Conservation (phyloP, 148 eudicot species). For the Pharnaceum exiguum region DNA sequence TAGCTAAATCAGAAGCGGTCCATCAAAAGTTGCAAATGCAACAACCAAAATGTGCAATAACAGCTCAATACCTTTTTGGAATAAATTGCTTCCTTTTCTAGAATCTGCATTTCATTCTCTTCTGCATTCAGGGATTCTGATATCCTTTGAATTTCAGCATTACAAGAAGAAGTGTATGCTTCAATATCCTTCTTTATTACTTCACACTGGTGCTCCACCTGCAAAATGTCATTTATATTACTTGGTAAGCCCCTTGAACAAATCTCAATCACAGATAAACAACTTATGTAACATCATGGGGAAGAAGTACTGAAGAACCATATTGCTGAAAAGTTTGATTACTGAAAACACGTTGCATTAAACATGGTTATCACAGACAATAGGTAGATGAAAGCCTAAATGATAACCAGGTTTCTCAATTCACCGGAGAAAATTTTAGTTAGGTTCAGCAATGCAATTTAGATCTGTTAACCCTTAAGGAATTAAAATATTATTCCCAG, state of each 20-base stretch:
- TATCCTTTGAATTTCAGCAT: slow-evolving; percentile 55
- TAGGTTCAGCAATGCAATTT: too few relatives aligned
- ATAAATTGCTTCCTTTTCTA: slow-evolving; percentile 63
- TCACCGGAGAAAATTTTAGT: too few relatives aligned
- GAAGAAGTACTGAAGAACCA: not conserved
- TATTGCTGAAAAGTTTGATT: too few relatives aligned
- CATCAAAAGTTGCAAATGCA: not conserved
- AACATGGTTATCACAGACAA: too few relatives aligned
- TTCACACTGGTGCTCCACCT: slow-evolving; percentile 52
- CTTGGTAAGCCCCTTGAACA: slow-evolving; percentile 6
- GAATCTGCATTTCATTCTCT: slow-evolving; percentile 32
- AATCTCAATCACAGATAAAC: not conserved
- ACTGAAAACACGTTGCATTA: not conserved
- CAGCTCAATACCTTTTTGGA: slow-evolving; percentile 60
- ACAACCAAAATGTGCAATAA: not conserved
- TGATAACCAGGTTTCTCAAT: too few relatives aligned
- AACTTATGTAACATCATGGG: not conserved
- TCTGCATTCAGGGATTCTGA: slow-evolving; percentile 44
- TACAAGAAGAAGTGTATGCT: slow-evolving; percentile 54
- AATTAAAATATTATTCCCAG: too few relatives aligned
- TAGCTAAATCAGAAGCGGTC: too few relatives aligned
- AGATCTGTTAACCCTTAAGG: too few relatives aligned
- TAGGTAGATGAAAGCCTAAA: too few relatives aligned
- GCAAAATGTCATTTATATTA: slow-evolving; percentile 11
- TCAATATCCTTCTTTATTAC: slow-evolving; percentile 39